phyloP scores from a whole-genome alignment of 2,329 filamentous ascomycete genomes.

The Stemphylium vesicarium region DNA sequence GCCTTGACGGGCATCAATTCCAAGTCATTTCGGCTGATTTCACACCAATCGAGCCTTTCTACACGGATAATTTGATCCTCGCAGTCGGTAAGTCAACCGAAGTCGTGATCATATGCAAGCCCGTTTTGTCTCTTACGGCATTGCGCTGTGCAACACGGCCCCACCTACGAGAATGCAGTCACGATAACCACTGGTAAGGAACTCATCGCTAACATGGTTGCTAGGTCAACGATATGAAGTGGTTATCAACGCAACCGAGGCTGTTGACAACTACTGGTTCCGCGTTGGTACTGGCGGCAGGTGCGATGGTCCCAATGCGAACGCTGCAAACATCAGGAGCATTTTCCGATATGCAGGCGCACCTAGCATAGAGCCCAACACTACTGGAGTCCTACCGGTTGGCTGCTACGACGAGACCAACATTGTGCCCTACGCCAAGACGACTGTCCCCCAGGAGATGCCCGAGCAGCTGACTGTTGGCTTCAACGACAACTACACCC shows the following conservation, averaged over 20 bases:
- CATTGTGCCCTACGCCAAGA: slow-evolving; percentile 50
- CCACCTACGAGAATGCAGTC: slow-evolving; percentile 15
- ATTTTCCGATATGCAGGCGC: slow-evolving; percentile 52
- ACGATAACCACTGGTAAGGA: slow-evolving; percentile 4
- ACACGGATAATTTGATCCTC: slow-evolving; percentile 44
- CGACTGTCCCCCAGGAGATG: slow-evolving; percentile 32
- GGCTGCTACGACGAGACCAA: slow-evolving; percentile 52
- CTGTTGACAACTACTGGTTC: slow-evolving; percentile 44
- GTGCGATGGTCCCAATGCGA: slow-evolving; percentile 45
- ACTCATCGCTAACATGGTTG: slow-evolving; percentile 29
- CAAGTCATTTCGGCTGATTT: slow-evolving; percentile 54
- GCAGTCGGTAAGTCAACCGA: slow-evolving; percentile 41
- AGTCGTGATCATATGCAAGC: neutral
- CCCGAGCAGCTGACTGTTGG: slow-evolving; percentile 36
- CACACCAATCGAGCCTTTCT: slow-evolving; percentile 52
- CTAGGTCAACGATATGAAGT: slow-evolving; percentile 51
- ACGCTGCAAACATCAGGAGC: slow-evolving; percentile 46
- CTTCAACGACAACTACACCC: slow-evolving; percentile 29
- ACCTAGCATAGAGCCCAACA: slow-evolving; percentile 35
- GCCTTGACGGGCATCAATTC: slow-evolving; percentile 48
- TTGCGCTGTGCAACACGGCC: slow-evolving; percentile 10
- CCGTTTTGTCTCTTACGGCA: slow-evolving; percentile 2
- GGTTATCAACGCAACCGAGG: slow-evolving; percentile 45
- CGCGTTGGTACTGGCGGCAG: slow-evolving; percentile 43
- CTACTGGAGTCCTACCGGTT: slow-evolving; percentile 38